Base-by-base conservation (phyloP, 2,329 filamentous ascomycete species). In the Basipetospora chlamydospora region DNA sequence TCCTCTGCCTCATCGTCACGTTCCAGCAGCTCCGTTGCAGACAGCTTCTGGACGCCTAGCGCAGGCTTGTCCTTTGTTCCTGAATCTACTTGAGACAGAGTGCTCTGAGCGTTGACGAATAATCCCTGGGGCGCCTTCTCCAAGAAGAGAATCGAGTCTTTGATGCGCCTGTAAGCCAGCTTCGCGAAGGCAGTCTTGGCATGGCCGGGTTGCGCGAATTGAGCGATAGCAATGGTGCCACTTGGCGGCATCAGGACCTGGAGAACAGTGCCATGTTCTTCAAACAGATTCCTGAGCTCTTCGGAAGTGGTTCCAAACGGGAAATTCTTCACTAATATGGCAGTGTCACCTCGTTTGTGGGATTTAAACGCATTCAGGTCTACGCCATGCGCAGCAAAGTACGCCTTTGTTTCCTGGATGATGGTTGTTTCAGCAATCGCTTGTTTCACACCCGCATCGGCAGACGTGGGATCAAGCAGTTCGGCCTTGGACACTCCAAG, bases 401-500 rank as follows among this genome's bases (percentile, higher is more conserved):
- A 98, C 8, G 80, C 67, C 58, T 95, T 96, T 2, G 86, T 94
- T 56, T 96, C 90, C 59, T 94, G 85, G 40, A 98, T 96, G 46
- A 94, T 74, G 43, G 90, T 81, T 16, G 88, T 96, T 64, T 98
- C 90, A 29, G 88, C 90, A 55, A 95, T 81, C 8, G 90, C 90
- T 64, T 96, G 90, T 63, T 92, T 95, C 39, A 98, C 82, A 30
- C 84, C 88, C 41, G 88, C 86, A 58, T 95, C 86, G 39, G 88
- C 77, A 41, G 84, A 94, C 4, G 88, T 94, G n/a, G 88, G 90
- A 58, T 98, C 88, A 31, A 98, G 67, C 39, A 98, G 61, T 48
- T 94, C 86, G 9, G 85, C 78, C 63, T 98, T 98, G 38, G 81
- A 80, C 39, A 98, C 73, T 32, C 88, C 87, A 39, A 98, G 67